Percentiles rank a stretch among this genome's conserved stretches.
These are phyloP conservation scores for Podila epicladia DNA, from an alignment of 192 early-diverging fungal genomes.

Conservation along the genomic window DNA sequence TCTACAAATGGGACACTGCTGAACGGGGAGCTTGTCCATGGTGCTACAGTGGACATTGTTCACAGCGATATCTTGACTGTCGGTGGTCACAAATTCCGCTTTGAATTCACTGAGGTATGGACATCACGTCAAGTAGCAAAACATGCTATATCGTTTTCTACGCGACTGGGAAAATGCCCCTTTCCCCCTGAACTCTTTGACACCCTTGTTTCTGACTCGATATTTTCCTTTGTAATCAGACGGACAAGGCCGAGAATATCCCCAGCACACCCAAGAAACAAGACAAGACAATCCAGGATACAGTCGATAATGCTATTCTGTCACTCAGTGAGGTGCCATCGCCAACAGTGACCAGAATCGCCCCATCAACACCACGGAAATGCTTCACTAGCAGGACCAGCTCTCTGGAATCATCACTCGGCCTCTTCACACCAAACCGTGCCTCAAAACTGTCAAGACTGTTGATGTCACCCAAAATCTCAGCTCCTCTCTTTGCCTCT, in stretches of 20 bases:
- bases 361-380: slow-evolving; percentile 12
- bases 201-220: too few relatives aligned
- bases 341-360: slow-evolving; percentile 1
- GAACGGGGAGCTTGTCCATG: slow-evolving; percentile 37
- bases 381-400: slow-evolving; percentile 6
- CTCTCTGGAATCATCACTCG: slow-evolving; percentile 29
- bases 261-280: slow-evolving; percentile 12
- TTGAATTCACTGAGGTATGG: slow-evolving; percentile 23
- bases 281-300: slow-evolving; percentile 3
- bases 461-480: slow-evolving; percentile 39
- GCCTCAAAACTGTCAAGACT: slow-evolving; percentile 38
- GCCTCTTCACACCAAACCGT: slow-evolving; percentile 39
- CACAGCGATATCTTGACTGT: slow-evolving; percentile 40
- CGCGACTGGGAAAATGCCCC: background rate
- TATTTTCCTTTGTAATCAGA: too few relatives aligned
- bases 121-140: too few relatives aligned
- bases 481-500: slow-evolving; percentile 27
- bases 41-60: slow-evolving; percentile 25
- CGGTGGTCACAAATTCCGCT: slow-evolving; percentile 40
- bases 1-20: slow-evolving; percentile 35
- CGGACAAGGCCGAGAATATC: background rate
- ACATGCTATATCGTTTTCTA: background rate
- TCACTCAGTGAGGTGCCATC: slow-evolving; percentile 16
- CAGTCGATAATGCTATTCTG: slow-evolving; percentile 21
- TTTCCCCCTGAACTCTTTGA: too few relatives aligned